A percentile compares a stretch with the other conserved stretches of the same genome.
phyloP scores from a whole-genome alignment of 2,329 filamentous ascomycete genomes.

The Penicillium sp. region DNA sequence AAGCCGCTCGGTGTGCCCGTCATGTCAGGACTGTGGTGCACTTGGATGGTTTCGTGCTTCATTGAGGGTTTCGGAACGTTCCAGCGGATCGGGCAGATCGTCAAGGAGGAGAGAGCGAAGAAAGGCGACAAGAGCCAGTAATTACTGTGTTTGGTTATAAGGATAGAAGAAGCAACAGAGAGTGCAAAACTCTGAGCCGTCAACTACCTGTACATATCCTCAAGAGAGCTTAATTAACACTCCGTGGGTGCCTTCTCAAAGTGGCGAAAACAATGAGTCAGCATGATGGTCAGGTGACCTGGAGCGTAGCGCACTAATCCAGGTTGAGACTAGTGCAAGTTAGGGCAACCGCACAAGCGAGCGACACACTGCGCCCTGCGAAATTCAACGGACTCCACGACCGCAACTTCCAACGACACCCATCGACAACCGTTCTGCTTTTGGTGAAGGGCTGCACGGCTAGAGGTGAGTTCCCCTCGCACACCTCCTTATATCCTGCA shows the following conservation, averaged over 20 bases:
- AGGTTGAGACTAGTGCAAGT: slow-evolving; percentile 30
- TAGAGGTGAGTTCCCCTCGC: slow-evolving; percentile 41
- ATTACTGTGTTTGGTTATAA: not conserved
- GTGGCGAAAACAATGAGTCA: slow-evolving; percentile 14
- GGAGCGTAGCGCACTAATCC: slow-evolving; percentile 19
- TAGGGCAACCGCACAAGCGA: slow-evolving; percentile 48
- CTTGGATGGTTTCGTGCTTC: slow-evolving; percentile 52
- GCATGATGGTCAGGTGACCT: slow-evolving; percentile 23
- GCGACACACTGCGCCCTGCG: slow-evolving; percentile 40
- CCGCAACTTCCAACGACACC: slow-evolving; percentile 41
- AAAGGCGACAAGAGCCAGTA: slow-evolving; percentile 26
- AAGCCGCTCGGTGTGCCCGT: slow-evolving; percentile 52
- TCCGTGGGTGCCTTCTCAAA: not conserved
- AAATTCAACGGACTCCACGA: slow-evolving; percentile 44
- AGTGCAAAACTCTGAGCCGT: not conserved
- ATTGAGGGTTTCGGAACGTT: slow-evolving; percentile 54
- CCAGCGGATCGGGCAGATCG: slow-evolving; percentile 46
- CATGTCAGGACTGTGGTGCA: slow-evolving; percentile 51
- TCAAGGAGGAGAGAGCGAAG: slow-evolving; percentile 41
- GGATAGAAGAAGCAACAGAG: not conserved
- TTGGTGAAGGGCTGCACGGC: slow-evolving; percentile 47
- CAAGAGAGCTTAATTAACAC: not conserved
- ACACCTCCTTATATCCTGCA: slow-evolving; percentile 19
- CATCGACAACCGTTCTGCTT: slow-evolving; percentile 41
- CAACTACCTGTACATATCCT: not conserved